Evolutionary conservation across 108 stramenopile species (phyloP), one percentile per base, ranked within the genome.

Genomic region (Cyclostephanos tholiformis): DNA sequence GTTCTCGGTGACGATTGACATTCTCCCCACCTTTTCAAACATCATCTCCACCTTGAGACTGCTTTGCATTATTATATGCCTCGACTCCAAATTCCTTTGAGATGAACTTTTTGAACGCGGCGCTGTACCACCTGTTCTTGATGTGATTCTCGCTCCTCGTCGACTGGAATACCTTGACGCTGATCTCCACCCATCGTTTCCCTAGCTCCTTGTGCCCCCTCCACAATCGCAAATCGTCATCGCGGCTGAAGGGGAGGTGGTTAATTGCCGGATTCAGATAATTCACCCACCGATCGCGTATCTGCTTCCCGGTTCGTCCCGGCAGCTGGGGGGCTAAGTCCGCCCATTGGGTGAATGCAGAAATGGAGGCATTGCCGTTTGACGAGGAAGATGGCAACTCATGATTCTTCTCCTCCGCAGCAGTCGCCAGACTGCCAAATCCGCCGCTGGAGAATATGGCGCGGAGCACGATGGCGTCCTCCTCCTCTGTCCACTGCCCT

Each of bases 1-100:
- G 32, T 32, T 32, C 32, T 32, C 32, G 3, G 32, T 32, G 32
- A 32, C 4, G 32, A 6, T 25, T 4, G 17, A 26, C 53, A 55
- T 55, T 26, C 53, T 10, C 61, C 1, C 6, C 61, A 12, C 22
- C 36, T 35, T 2, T 14, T 38, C 38, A 19, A 0, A 8, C 29
- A 1, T 20, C 35, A 16, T 14, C 59, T 20, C 36, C 35, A 26
- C 17, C 59, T 10, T 60, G 59, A 53, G 23, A 2, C 30, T 44
- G 61, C 36, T 62, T 62, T 0, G 53, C 51, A 38, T 69, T 39
- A 56, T 56, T 14, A 69, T 91, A 89, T 5, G 91, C 88, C 53
- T 88, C 82, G 17, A 86, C 69, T 26, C 91, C 91, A 79, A 89
- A 89, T 51, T 91, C 91, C 39, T 88, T 91, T 13, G 88, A 43